Evolutionary conservation across 257 asterid species (phyloP).

Genomic region (Gardenia jasminoides): DNA sequence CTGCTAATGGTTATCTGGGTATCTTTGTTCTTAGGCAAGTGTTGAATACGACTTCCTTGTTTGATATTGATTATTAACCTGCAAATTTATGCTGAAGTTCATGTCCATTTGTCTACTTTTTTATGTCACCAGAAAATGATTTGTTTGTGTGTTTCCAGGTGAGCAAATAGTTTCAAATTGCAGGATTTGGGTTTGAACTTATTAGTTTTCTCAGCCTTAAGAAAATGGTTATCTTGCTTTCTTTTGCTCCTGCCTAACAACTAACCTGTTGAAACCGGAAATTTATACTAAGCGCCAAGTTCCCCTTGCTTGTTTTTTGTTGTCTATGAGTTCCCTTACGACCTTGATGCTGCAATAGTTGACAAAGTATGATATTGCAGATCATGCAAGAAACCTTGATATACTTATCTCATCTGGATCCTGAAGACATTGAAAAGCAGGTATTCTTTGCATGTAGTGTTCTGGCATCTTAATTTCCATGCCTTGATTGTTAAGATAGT

Average conservation of each 20-base stretch:
- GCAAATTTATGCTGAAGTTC: not conserved
- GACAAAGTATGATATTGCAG: constrained; percentile 44
- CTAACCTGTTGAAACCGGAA: not conserved
- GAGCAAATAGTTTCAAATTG: not conserved
- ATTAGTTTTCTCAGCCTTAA: not conserved
- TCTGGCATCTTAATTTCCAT: not conserved
- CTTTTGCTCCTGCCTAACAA: not conserved
- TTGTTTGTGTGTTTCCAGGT: not conserved
- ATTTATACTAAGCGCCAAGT: not conserved
- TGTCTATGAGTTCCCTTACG: constrained; percentile 12
- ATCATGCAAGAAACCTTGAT: constrained; percentile 97
- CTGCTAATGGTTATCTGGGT: not conserved
- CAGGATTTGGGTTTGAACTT: not conserved
- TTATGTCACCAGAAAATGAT: not conserved
- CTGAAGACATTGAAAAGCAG: constrained; percentile 96
- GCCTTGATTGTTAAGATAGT: not conserved
- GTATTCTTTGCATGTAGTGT: constrained; percentile 30
- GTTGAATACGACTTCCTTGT: not conserved
- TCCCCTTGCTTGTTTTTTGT: constrained; percentile 12
- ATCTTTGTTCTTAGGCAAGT: not conserved
- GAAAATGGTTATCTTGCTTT: not conserved
- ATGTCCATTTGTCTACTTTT: not conserved
- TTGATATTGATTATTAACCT: not conserved
- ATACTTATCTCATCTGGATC: constrained; percentile 97
- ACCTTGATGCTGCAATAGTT: not conserved